Evolutionary conservation across 2,329 filamentous ascomycete species (phyloP).

Genomic region (Bimuria novae-zelandiae): DNA sequence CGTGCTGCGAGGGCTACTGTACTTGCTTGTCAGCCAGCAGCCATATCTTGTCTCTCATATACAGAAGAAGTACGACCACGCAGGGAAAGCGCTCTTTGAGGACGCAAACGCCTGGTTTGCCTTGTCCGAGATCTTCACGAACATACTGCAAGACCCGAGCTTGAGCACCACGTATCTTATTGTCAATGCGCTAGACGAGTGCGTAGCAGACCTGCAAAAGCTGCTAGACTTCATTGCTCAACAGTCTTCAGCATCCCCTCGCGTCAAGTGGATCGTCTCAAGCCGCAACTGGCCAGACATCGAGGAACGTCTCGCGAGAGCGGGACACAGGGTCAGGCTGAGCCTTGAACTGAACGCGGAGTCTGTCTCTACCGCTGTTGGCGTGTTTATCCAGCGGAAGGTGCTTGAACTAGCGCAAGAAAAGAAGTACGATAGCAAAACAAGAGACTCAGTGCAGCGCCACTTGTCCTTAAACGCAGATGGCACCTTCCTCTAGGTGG

Average conservation of each 20-base stretch:
- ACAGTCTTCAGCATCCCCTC: neutral
- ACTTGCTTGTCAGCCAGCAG: neutral
- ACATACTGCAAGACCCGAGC: neutral
- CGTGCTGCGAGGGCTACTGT: neutral
- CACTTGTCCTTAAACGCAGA: neutral
- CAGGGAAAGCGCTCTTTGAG: neutral
- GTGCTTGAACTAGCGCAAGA: neutral
- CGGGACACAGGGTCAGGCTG: neutral
- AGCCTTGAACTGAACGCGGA: slow-evolving; percentile 1
- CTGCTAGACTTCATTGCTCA: neutral
- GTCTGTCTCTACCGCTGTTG: neutral
- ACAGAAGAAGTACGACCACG: neutral
- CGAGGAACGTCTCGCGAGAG: neutral
- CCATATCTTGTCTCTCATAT: neutral
- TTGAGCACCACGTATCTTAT: neutral
- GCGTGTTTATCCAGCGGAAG: neutral
- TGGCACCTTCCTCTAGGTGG: neutral
- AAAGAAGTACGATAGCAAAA: neutral
- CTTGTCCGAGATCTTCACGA: neutral
- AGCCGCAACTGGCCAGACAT: neutral
- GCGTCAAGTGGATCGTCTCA: neutral
- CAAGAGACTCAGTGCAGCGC: neutral
- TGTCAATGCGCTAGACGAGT: neutral
- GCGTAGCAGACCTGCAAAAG: neutral
- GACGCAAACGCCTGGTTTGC: neutral